These are phyloP conservation scores for Hemileccinum rubropunctum DNA, from an alignment of 768 basidiomycete genomes.

Conservation along the genomic window DNA sequence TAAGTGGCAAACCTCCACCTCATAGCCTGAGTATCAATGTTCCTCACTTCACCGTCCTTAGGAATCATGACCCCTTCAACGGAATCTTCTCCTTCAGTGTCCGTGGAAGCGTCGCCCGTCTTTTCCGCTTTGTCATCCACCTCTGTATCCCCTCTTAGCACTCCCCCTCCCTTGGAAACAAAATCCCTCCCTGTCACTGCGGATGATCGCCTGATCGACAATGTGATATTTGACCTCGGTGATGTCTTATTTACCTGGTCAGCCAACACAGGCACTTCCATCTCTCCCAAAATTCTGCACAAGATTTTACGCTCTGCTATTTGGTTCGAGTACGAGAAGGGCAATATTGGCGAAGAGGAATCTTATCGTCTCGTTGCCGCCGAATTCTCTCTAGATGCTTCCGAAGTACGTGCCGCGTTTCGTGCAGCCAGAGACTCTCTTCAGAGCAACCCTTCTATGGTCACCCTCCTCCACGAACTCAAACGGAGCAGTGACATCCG, in stretches of 20 bases:
- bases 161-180: conserved; percentile 1
- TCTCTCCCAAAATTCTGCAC: conserved; percentile 10
- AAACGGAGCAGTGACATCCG: conserved; percentile 1
- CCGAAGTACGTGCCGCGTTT: conserved; percentile 10
- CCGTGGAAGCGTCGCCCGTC: neutral
- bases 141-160: conserved; percentile 3
- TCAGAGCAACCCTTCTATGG: conserved; percentile 12
- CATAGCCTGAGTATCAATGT: no score
- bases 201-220: conserved; percentile 18
- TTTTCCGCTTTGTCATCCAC: neutral
- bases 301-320: conserved; percentile 13
- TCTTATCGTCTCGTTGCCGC: conserved; percentile 2
- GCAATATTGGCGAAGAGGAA: conserved; percentile 13
- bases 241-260: conserved; percentile 25
- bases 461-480: conserved; percentile 16
- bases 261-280: conserved; percentile 10
- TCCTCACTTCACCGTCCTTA: neutral
- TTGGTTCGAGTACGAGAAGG: conserved; percentile 25
- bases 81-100: neutral
- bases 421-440: conserved; percentile 6
- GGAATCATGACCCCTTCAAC: conserved; percentile 2
- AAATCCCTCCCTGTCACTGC: neutral
- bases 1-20: no score
- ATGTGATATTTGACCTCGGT: conserved; percentile 21
- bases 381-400: conserved; percentile 17